phyloP scores from a whole-genome alignment of 768 basidiomycete genomes.

The Galerina marginata region DNA sequence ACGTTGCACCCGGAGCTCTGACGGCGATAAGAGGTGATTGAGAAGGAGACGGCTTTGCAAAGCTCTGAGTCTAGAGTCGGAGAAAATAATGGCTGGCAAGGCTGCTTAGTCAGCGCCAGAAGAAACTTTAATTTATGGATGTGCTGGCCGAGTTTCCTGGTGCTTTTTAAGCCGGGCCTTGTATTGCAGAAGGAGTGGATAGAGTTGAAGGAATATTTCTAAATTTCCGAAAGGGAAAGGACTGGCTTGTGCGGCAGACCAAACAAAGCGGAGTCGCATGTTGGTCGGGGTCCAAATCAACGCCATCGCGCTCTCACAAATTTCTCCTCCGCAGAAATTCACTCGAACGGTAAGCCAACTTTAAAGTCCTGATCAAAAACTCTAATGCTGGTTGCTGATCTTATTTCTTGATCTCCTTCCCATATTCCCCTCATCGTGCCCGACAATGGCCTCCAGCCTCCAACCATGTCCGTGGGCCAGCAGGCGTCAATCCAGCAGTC shows the following conservation, averaged over 20 bases:
- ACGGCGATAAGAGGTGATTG: neutral
- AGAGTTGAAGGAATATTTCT: neutral
- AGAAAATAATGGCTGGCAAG: neutral
- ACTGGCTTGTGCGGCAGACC: slow-evolving; percentile 10
- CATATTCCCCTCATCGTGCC: slow-evolving; percentile 29
- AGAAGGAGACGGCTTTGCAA: neutral
- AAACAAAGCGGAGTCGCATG: slow-evolving; percentile 5
- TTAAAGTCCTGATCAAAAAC: slow-evolving; percentile 61
- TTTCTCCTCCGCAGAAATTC: slow-evolving; percentile 68
- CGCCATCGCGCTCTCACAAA: slow-evolving; percentile 39
- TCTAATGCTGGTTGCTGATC: slow-evolving; percentile 58
- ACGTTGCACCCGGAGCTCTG: neutral
- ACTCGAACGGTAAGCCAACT: slow-evolving; percentile 75
- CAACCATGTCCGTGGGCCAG: slow-evolving; percentile 43
- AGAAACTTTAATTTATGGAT: neutral
- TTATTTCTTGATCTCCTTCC: slow-evolving; percentile 33
- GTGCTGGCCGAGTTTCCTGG: too few relatives aligned
- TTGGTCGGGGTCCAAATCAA: slow-evolving; percentile 48
- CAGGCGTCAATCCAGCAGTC: slow-evolving; percentile 40
- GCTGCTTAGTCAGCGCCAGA: neutral
- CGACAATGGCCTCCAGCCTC: slow-evolving; percentile 27
- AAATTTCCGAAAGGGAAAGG: neutral
- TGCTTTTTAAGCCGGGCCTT: too few relatives aligned
- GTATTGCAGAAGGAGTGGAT: too few relatives aligned
- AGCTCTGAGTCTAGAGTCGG: neutral